phyloP scores from a whole-genome alignment of 768 basidiomycete species.

The Ramaria rubella region DNA sequence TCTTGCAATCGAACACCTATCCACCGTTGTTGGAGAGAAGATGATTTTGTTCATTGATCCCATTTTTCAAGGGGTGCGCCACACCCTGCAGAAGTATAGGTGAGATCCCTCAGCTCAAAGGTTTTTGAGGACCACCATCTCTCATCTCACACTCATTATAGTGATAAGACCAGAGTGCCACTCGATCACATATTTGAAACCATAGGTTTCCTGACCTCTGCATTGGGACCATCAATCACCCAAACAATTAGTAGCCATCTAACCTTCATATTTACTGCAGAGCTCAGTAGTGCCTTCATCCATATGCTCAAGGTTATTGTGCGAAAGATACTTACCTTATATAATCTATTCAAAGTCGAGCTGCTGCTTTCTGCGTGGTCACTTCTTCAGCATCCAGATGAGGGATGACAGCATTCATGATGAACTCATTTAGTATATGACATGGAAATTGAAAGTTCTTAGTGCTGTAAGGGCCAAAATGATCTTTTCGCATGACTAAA shows the following conservation, averaged over 20 bases:
- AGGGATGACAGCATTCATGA: slow-evolving; percentile 33
- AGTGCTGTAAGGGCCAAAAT: slow-evolving; percentile 37
- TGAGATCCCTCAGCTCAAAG: slow-evolving; percentile 27
- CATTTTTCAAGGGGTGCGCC: slow-evolving; percentile 36
- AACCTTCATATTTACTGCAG: slow-evolving; percentile 43
- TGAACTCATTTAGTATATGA: slow-evolving; percentile 37
- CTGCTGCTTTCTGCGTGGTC: slow-evolving; percentile 26
- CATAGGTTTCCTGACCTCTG: background rate
- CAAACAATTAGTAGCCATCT: slow-evolving; percentile 28
- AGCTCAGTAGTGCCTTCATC: slow-evolving; percentile 35
- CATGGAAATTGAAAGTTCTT: slow-evolving; percentile 38
- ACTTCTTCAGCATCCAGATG: slow-evolving; percentile 23
- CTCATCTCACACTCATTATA: slow-evolving; percentile 37
- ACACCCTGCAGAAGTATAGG: slow-evolving; percentile 35
- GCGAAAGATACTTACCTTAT: slow-evolving; percentile 36
- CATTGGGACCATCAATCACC: background rate
- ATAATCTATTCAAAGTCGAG: slow-evolving; percentile 39
- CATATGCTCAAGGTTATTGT: slow-evolving; percentile 33
- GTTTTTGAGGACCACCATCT: slow-evolving; percentile 39
- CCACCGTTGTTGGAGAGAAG: slow-evolving; percentile 34
- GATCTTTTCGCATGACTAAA: slow-evolving; percentile 22
- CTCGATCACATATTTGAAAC: slow-evolving; percentile 4
- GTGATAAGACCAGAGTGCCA: slow-evolving; percentile 33
- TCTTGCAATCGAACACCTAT: slow-evolving; percentile 40
- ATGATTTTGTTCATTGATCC: slow-evolving; percentile 40